A percentile compares a stretch with the other conserved stretches of the same genome.
These are phyloP conservation scores for Helminthosporium solani DNA, from an alignment of 2,329 filamentous ascomycete species.

Conservation along the genomic window DNA sequence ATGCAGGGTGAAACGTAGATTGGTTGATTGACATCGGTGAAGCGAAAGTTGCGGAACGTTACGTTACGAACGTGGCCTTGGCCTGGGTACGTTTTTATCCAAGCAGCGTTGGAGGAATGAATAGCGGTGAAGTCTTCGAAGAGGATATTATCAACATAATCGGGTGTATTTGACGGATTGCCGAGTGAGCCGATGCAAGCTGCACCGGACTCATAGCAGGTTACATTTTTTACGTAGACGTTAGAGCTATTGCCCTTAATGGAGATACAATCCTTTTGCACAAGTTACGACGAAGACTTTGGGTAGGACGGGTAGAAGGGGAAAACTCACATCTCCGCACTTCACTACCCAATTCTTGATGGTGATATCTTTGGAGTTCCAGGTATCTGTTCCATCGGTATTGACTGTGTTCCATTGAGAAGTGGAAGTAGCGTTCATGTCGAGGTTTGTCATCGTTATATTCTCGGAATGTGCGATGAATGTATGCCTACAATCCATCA, in stretches of 20 bases:
- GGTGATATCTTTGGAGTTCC: slow-evolving; percentile 51
- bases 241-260: slow-evolving; percentile 62
- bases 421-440: slow-evolving; percentile 52
- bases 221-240: slow-evolving; percentile 60
- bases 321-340: slow-evolving; percentile 30
- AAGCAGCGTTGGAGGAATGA: slow-evolving; percentile 28
- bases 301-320: too few relatives aligned
- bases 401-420: slow-evolving; percentile 51
- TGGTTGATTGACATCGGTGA: slow-evolving; percentile 48
- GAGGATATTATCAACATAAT: slow-evolving; percentile 54
- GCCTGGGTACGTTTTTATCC: slow-evolving; percentile 39
- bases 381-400: slow-evolving; percentile 54
- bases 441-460: slow-evolving; percentile 55
- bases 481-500: slow-evolving; percentile 35
- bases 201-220: slow-evolving; percentile 61
- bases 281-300: not conserved
- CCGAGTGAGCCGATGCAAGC: slow-evolving; percentile 61
- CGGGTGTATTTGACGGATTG: slow-evolving; percentile 57
- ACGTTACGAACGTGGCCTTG: slow-evolving; percentile 47
- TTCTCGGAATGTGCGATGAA: slow-evolving; percentile 52
- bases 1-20: slow-evolving; percentile 53
- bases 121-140: slow-evolving; percentile 39
- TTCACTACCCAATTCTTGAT: slow-evolving; percentile 49
- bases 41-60: slow-evolving; percentile 45
- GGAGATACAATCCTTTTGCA: slow-evolving; percentile 59